phyloP scores from a whole-genome alignment of 768 basidiomycete species.

The Leccinum rimulosum region DNA sequence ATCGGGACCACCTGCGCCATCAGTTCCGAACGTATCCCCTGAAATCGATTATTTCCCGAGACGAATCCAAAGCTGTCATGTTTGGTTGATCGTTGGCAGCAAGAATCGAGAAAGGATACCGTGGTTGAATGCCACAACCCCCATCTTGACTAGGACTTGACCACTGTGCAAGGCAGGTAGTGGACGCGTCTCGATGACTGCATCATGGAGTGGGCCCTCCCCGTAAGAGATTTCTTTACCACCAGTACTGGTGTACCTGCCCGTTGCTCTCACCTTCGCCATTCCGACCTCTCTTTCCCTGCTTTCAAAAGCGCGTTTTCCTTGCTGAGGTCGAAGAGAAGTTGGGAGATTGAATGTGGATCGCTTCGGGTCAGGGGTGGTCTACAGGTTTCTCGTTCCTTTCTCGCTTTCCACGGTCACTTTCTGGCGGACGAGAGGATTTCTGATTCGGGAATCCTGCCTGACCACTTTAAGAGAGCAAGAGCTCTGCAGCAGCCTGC shows the following conservation, averaged over 20 bases:
- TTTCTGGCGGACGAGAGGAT: too few relatives aligned
- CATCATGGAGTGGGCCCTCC: slow-evolving; percentile 48
- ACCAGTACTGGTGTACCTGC: too few relatives aligned
- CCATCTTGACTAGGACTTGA: slow-evolving; percentile 65
- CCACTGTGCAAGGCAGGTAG: slow-evolving; percentile 51
- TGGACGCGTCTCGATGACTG: slow-evolving; percentile 46
- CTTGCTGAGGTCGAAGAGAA: too few relatives aligned
- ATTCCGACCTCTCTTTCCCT: too few relatives aligned
- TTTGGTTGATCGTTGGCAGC: not conserved
- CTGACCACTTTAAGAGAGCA: too few relatives aligned
- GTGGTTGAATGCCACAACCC: slow-evolving; percentile 74
- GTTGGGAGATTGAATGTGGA: too few relatives aligned
- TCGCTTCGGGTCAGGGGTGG: too few relatives aligned
- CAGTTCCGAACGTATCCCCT: slow-evolving; percentile 66
- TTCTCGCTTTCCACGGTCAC: too few relatives aligned
- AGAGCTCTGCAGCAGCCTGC: slow-evolving; percentile 50
- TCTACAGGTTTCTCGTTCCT: too few relatives aligned
- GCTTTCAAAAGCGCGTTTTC: too few relatives aligned
- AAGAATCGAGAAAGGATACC: slow-evolving; percentile 3
- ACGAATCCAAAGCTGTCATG: slow-evolving; percentile 66
- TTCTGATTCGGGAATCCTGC: too few relatives aligned
- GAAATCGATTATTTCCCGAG: slow-evolving; percentile 61
- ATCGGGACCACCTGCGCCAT: slow-evolving; percentile 59
- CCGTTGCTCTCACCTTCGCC: too few relatives aligned
- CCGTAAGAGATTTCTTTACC: slow-evolving; percentile 13